Evolutionary conservation across 2,329 filamentous ascomycete species (phyloP), one percentile per base, ranked within the genome.

Genomic region (Trichoderma afroharzianum): DNA sequence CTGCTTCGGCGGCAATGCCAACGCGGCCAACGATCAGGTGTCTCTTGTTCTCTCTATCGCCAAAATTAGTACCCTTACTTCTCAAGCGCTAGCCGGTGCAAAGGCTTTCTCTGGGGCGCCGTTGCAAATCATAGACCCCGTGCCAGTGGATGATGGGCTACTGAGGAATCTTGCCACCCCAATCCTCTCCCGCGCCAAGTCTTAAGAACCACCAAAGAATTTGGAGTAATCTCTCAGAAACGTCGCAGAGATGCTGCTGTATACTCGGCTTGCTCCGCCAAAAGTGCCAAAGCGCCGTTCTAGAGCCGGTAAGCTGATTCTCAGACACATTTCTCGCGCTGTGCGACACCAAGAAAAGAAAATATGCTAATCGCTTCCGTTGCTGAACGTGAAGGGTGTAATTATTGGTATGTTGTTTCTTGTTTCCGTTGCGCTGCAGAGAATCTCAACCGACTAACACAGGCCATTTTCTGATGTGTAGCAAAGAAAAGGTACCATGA

Each of bases 281-380:
- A 90, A 88, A 79, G 81, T 83, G 58, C 88, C 88, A 36, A 90
- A 89, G 80, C 85, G 82, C 76, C 84, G 88, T 70, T 90, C 88
- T n/a, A 83, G 88, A 81, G 85, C 86, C 78, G 87, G 87, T 89
- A 80, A 81, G 85, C 84, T 32, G 53, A 28, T 14, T 24, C 14
- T 39, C 18, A 18, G 43, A 26, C 32, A n/a, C 50, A 12, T 24
- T 12, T 36, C 14, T 26, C 12, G 12, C 55, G 11, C 11, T 26
- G 39, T 21, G 26, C 64, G 18, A 15, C 6, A 12, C 8, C 4
- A 12, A 2, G n/a, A 6, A 33, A 32, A 30, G 12, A n/a, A 21
- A 33, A 26, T 32, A 26, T 33, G 43, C 64, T 68, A 28, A 68
- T 50, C 7, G n/a, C 36, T 24, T 26, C 28, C 21, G 30, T 28